phyloP scores from a whole-genome alignment of 768 basidiomycete genomes.

The Rhizopogon vesiculosus region DNA sequence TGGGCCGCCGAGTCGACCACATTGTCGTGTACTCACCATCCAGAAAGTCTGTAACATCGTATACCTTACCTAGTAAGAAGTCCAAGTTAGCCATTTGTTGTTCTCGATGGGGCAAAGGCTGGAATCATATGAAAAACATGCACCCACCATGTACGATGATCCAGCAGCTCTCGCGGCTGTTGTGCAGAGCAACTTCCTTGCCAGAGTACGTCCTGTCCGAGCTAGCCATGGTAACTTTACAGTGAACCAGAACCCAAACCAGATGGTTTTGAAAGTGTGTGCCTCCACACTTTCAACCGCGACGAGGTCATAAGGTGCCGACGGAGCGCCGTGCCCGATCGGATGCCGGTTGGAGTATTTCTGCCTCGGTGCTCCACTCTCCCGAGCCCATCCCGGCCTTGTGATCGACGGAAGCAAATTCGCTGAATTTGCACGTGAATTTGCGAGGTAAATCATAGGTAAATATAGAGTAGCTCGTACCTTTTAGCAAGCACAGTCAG shows the following conservation, averaged over 20 bases:
- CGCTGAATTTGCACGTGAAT: background rate
- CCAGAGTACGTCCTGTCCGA: slow-evolving; percentile 27
- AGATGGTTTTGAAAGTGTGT: background rate
- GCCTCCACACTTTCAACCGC: background rate
- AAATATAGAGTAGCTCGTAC: too few relatives aligned
- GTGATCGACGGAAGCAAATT: background rate
- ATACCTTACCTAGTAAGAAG: slow-evolving; percentile 49
- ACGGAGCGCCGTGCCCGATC: slow-evolving; percentile 9
- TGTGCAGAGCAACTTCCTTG: slow-evolving; percentile 42
- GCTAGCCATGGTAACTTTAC: background rate
- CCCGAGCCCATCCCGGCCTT: background rate
- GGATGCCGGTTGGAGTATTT: background rate
- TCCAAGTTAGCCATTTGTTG: background rate
- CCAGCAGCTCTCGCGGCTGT: slow-evolving; percentile 55
- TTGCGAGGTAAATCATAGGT: too few relatives aligned
- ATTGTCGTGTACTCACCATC: slow-evolving; percentile 36
- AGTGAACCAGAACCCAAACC: background rate
- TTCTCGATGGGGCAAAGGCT: background rate
- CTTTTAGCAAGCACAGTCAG: too few relatives aligned
- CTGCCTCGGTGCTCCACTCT: background rate
- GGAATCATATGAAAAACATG: background rate
- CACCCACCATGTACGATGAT: slow-evolving; percentile 67
- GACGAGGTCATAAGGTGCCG: background rate
- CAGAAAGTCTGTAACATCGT: slow-evolving; percentile 70
- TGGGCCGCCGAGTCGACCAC: slow-evolving; percentile 50